Conservation (phyloP, 1,139 yeast species). For the Ogataea hybrid region DNA sequence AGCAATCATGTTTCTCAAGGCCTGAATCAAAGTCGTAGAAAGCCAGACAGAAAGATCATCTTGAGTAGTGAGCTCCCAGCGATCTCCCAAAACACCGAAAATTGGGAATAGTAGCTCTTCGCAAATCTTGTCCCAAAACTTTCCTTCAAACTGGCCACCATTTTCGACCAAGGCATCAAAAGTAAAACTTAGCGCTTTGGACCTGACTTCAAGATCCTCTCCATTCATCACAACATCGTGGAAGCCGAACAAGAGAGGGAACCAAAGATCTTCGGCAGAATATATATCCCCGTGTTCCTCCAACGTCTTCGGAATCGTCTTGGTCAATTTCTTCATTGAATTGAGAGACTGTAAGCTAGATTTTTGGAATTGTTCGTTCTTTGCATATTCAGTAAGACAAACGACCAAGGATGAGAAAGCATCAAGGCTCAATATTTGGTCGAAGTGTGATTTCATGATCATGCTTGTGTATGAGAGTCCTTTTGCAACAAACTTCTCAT, state of each 20-base stretch:
- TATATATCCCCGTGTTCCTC: conserved; percentile 33
- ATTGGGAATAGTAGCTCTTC: conserved; percentile 83
- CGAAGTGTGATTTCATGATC: conserved; percentile 62
- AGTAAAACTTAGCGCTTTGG: conserved; percentile 78
- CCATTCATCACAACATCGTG: conserved; percentile 92
- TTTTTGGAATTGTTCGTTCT: conserved; percentile 80
- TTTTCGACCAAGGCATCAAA: conserved; percentile 79
- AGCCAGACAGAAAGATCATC: conserved; percentile 95
- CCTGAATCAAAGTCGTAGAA: conserved; percentile 94
- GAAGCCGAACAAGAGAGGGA: conserved; percentile 81
- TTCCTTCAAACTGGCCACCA: conserved; percentile 70
- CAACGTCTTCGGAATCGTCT: conserved; percentile 47
- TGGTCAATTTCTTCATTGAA: conserved; percentile 64
- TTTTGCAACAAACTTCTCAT: conserved; percentile 57
- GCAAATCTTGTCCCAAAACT: conserved; percentile 83
- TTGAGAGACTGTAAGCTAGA: conserved; percentile 78
- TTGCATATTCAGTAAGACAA: conserved; percentile 78
- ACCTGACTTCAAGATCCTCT: conserved; percentile 90
- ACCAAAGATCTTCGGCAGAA: conserved; percentile 55
- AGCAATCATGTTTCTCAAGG: conserved; percentile 83
- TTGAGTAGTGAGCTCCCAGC: conserved; percentile 70
- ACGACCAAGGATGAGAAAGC: conserved; percentile 71
- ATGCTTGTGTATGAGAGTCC: conserved; percentile 63
- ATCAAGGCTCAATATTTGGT: conserved; percentile 67
- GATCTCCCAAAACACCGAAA: conserved; percentile 72